Percentiles rank a stretch among this genome's conserved stretches.
Conservation (phyloP, 768 basidiomycete genomes). For the Lenzites betulinus region DNA sequence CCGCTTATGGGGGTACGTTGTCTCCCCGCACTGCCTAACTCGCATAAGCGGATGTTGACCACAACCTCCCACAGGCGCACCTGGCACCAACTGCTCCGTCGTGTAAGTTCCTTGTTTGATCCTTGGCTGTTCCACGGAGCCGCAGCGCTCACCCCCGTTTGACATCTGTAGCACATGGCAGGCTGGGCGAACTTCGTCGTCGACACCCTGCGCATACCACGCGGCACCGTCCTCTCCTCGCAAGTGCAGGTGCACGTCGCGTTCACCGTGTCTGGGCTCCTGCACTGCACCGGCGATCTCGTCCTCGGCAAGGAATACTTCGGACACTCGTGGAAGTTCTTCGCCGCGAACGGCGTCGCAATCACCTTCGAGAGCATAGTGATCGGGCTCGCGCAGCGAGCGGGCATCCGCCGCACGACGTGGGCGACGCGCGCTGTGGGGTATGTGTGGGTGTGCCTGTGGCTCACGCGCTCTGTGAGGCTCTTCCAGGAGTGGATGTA, state of each 20-base stretch:
- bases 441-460: slow-evolving; percentile 14
- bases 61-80: slow-evolving; percentile 26
- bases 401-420: background rate
- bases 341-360: slow-evolving; percentile 35
- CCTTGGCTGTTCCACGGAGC: background rate
- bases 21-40: too few relatives aligned
- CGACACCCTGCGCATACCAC: slow-evolving; percentile 25
- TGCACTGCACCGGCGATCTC: slow-evolving; percentile 39
- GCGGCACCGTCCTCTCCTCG: slow-evolving; percentile 29
- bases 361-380: slow-evolving; percentile 39
- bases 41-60: too few relatives aligned
- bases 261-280: slow-evolving; percentile 38
- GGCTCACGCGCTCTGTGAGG: slow-evolving; percentile 13
- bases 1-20: slow-evolving; percentile 43
- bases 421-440: slow-evolving; percentile 1
- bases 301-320: slow-evolving; percentile 25
- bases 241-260: slow-evolving; percentile 38
- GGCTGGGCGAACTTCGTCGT: slow-evolving; percentile 30
- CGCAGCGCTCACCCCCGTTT: background rate
- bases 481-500: background rate
- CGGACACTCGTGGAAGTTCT: slow-evolving; percentile 30
- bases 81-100: slow-evolving; percentile 42
- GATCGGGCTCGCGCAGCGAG: slow-evolving; percentile 23
- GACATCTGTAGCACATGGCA: slow-evolving; percentile 28
- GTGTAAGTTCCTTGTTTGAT: too few relatives aligned